Conservation (phyloP, 768 basidiomycete genomes). For the Naematelia encephala region DNA sequence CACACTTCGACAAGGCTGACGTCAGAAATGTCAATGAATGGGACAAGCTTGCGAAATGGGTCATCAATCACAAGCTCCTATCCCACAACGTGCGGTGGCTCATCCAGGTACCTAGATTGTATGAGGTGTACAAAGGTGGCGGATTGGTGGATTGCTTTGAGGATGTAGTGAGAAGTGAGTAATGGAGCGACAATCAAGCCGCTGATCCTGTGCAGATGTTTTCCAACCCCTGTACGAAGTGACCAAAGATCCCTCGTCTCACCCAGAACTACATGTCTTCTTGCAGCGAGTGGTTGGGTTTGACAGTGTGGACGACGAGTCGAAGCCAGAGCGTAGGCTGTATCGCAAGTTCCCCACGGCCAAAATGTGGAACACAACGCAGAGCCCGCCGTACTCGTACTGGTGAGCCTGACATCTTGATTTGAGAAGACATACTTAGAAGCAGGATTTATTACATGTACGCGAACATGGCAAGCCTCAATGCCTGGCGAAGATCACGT, state of each 20-base stretch:
- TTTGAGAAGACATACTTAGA: neutral
- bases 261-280: conserved; percentile 93
- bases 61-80: conserved; percentile 84
- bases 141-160: conserved; percentile 81
- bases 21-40: conserved; percentile 64
- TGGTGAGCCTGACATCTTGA: conserved; percentile 59
- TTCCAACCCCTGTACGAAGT: conserved; percentile 94
- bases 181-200: neutral
- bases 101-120: conserved; percentile 89
- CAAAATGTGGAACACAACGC: conserved; percentile 76
- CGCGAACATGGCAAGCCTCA: conserved; percentile 90
- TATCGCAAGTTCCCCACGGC: conserved; percentile 94
- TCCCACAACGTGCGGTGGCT: conserved; percentile 99
- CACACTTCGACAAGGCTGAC: neutral
- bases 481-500: conserved; percentile 79
- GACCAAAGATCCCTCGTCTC: conserved; percentile 79
- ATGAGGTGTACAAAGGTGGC: conserved; percentile 89
- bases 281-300: conserved; percentile 93
- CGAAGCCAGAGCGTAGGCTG: conserved; percentile 83
- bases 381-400: conserved; percentile 92
- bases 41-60: conserved; percentile 98
- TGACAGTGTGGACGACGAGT: conserved; percentile 98
- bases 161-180: conserved; percentile 82
- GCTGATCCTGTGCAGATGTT: conserved; percentile 60
- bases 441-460: conserved; percentile 91